Evolutionary conservation across 257 asterid genomes (phyloP).

Genomic region (Coffea canephora): DNA sequence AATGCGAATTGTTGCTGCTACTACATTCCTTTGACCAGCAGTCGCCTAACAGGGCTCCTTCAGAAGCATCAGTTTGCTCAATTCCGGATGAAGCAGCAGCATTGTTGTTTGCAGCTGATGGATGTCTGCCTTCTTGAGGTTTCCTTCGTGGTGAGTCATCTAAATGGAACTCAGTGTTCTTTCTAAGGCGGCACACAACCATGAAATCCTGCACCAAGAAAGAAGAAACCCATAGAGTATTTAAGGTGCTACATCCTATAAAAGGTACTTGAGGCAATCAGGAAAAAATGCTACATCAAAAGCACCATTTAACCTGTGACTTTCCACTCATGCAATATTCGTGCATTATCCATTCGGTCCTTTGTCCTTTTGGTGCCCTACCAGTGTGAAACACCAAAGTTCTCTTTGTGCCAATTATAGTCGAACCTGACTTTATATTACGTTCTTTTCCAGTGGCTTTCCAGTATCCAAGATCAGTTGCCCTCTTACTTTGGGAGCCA

Average conservation of each 20-base stretch:
- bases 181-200: slow-evolving; percentile 81
- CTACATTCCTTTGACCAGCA: slow-evolving; percentile 52
- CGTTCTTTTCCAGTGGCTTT: slow-evolving; percentile 94
- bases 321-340: slow-evolving; percentile 59
- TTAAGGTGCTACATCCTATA: neutral
- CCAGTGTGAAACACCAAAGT: slow-evolving; percentile 85
- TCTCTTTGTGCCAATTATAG: slow-evolving; percentile 70
- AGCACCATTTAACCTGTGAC: slow-evolving; percentile 44
- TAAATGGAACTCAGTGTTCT: slow-evolving; percentile 61
- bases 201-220: slow-evolving; percentile 48
- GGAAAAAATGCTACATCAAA: neutral
- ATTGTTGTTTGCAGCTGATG: slow-evolving; percentile 16
- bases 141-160: slow-evolving; percentile 31
- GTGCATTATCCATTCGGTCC: slow-evolving; percentile 96
- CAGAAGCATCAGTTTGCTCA: slow-evolving; percentile 33
- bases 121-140: slow-evolving; percentile 21
- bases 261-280: neutral
- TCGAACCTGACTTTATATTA: slow-evolving; percentile 59
- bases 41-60: slow-evolving; percentile 32
- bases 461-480: slow-evolving; percentile 80
- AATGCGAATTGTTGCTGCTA: slow-evolving; percentile 55
- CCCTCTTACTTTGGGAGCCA: slow-evolving; percentile 84
- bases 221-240: neutral
- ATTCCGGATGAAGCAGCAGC: slow-evolving; percentile 29
- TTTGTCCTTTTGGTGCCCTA: slow-evolving; percentile 83